Percentiles rank a stretch among this genome's conserved stretches.
Conservation (phyloP, 192 early-diverging fungal species). For the Coemansia guatemalensis region DNA sequence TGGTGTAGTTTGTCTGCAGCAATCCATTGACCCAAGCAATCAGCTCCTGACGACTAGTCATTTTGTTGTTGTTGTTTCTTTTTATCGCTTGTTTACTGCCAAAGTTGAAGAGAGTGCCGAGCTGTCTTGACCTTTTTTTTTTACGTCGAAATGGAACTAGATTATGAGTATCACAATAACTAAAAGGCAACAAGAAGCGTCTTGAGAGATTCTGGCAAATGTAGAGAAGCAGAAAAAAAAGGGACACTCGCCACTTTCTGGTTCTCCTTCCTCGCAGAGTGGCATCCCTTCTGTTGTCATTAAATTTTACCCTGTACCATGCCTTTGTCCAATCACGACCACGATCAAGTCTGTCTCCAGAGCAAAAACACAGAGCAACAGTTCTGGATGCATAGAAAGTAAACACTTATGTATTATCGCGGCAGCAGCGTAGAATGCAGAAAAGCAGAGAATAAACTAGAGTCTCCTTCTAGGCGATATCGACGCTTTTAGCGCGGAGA, state of each 20-base stretch:
- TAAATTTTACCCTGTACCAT: not conserved
- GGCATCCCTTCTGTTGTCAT: too few relatives aligned
- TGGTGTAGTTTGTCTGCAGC: slow-evolving; percentile 84
- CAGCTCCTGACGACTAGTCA: slow-evolving; percentile 87
- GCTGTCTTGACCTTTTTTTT: not conserved
- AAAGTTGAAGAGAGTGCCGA: not conserved
- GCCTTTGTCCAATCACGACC: not conserved
- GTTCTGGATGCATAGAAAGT: too few relatives aligned
- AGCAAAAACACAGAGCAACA: too few relatives aligned
- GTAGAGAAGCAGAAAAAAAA: not conserved
- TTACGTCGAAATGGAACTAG: not conserved
- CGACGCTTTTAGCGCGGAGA: slow-evolving; percentile 69
- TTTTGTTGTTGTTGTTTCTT: slow-evolving; percentile 34
- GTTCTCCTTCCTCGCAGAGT: not conserved
- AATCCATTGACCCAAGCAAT: slow-evolving; percentile 96
- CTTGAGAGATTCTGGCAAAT: not conserved
- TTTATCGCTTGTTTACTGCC: slow-evolving; percentile 5
- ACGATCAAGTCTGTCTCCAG: not conserved
- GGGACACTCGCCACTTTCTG: not conserved
- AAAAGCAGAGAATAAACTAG: not conserved
- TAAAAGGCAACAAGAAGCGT: not conserved
- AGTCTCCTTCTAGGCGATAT: slow-evolving; percentile 13
- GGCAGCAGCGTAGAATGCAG: not conserved
- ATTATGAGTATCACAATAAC: not conserved
- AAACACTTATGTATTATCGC: too few relatives aligned